These are phyloP conservation scores for Pichia cactophila DNA, from an alignment of 1,139 yeast genomes.

Conservation along the genomic window DNA sequence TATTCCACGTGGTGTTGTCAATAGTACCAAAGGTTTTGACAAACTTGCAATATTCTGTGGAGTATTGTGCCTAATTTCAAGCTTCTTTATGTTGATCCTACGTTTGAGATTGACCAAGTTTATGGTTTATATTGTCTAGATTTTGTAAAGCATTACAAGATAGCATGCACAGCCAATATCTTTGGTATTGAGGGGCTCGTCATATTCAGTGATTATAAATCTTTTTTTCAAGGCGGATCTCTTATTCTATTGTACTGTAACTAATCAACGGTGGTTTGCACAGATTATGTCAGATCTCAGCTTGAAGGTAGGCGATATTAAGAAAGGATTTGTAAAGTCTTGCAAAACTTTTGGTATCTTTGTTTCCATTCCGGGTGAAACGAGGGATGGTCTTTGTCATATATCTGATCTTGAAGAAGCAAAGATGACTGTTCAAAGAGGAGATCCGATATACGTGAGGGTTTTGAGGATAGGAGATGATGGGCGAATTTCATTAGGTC, in stretches of 20 bases:
- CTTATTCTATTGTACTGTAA: too few relatives aligned
- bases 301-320: conserved; percentile 11
- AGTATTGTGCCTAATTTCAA: conserved; percentile 19
- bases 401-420: conserved; percentile 36
- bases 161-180: background rate
- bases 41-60: conserved; percentile 24
- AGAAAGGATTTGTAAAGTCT: conserved; percentile 50
- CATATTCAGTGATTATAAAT: too few relatives aligned
- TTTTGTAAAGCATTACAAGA: background rate
- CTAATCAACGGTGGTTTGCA: too few relatives aligned
- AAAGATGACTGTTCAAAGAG: conserved; percentile 41
- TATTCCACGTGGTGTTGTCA: conserved; percentile 23
- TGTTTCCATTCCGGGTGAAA: conserved; percentile 35
- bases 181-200: too few relatives aligned
- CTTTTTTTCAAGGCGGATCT: too few relatives aligned
- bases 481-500: conserved; percentile 51
- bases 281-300: conserved; percentile 3
- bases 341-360: conserved; percentile 75
- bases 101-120: conserved; percentile 13
- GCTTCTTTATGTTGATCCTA: conserved; percentile 9
- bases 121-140: conserved; percentile 1
- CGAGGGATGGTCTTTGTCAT: conserved; percentile 62
- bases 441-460: conserved; percentile 62
- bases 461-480: conserved; percentile 35
- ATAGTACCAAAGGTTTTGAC: conserved; percentile 21